These are phyloP conservation scores for Clavispora carvajalis DNA, from an alignment of 805 yeast genomes.

Conservation along the genomic window DNA sequence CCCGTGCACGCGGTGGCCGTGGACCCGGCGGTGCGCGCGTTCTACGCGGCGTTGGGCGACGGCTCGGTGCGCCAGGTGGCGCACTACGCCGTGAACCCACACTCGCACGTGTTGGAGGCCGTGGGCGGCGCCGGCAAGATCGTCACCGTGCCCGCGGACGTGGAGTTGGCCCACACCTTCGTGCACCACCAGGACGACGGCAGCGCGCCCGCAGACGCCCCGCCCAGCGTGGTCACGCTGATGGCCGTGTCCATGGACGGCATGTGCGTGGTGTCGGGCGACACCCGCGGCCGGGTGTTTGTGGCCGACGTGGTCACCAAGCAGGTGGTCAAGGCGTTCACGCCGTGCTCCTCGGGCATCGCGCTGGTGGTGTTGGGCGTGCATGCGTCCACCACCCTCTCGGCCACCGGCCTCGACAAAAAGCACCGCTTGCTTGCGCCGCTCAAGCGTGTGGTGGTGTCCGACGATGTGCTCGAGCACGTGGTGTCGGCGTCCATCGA, in stretches of 20 bases:
- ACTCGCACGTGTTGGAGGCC: conserved; percentile 44
- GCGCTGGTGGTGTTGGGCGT: conserved; percentile 23
- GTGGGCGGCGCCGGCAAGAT: conserved; percentile 56
- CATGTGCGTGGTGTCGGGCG: conserved; percentile 67
- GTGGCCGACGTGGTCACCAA: conserved; percentile 66
- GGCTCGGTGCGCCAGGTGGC: conserved; percentile 60
- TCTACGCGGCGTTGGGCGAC: conserved; percentile 63
- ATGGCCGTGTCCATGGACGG: conserved; percentile 70
- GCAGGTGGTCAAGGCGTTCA: conserved; percentile 59
- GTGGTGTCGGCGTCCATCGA: conserved; percentile 39
- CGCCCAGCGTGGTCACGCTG: conserved; percentile 37
- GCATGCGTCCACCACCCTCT: conserved; percentile 17
- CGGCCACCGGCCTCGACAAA: conserved; percentile 23
- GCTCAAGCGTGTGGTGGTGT: conserved; percentile 55
- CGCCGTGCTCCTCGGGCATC: conserved; percentile 32
- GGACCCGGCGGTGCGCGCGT: conserved; percentile 75
- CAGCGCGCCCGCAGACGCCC: conserved; percentile 5
- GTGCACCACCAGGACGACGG: conserved; percentile 37
- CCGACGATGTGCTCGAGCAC: conserved; percentile 34
- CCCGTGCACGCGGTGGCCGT: conserved; percentile 53
- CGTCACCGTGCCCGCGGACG: conserved; percentile 48
- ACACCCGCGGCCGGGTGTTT: conserved; percentile 59
- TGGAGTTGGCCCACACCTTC: conserved; percentile 45
- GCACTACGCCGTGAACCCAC: conserved; percentile 35
- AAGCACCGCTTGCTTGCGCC: conserved; percentile 50